phyloP scores from a whole-genome alignment of 148 eudicot species.

The Nepenthes gracilis region DNA sequence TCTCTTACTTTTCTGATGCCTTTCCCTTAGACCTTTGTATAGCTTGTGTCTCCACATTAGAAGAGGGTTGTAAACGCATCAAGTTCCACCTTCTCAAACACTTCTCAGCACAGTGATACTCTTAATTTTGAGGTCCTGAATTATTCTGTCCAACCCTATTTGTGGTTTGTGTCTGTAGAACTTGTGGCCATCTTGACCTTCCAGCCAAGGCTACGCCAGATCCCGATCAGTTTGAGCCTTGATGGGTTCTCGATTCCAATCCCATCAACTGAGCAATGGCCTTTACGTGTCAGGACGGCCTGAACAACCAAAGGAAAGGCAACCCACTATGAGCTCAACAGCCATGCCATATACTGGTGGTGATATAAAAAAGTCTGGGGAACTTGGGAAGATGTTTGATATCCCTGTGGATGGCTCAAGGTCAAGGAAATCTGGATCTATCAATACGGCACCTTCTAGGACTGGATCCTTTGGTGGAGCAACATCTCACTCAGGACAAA shows the following conservation, averaged over 20 bases:
- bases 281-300: slow-evolving; percentile 89
- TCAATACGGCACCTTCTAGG: slow-evolving; percentile 56
- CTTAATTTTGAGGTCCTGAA: no score
- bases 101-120: no score
- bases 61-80: no score
- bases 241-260: slow-evolving; percentile 87
- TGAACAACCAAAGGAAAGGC: slow-evolving; percentile 89
- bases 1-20: no score
- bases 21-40: no score
- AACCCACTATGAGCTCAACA: slow-evolving; percentile 82
- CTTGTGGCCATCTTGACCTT: slow-evolving; percentile 11
- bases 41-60: no score
- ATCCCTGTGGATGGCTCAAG: slow-evolving; percentile 61
- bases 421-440: slow-evolving; percentile 78
- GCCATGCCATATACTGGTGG: slow-evolving; percentile 97
- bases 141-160: no score
- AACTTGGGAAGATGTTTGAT: slow-evolving; percentile 94
- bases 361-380: slow-evolving; percentile 89
- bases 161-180: no score
- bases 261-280: slow-evolving; percentile 91
- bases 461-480: slow-evolving; percentile 77
- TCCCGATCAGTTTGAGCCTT: slow-evolving; percentile 4
- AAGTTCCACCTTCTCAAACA: no score
- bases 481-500: slow-evolving; percentile 82
- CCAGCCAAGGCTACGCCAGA: slow-evolving; percentile 1